These are phyloP conservation scores for Crithidia expoeki DNA, from an alignment of 208 protist genomes.

Conservation along the genomic window DNA sequence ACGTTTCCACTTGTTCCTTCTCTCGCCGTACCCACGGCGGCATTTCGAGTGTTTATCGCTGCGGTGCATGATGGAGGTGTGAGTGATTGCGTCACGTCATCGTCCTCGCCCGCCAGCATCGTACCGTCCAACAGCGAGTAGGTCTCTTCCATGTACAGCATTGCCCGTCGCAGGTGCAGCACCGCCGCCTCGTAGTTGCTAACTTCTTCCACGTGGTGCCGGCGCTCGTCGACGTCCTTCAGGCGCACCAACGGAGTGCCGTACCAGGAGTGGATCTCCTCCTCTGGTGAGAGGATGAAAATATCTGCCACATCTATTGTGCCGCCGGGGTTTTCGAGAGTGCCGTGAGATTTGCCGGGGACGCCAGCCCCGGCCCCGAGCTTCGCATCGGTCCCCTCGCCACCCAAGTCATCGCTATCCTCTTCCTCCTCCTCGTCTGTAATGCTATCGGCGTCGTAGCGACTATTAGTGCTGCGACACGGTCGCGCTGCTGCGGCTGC, in stretches of 20 bases:
- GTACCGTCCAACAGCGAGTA: slow-evolving; percentile 73
- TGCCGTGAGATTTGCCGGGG: slow-evolving; percentile 25
- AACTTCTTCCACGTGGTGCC: slow-evolving; percentile 41
- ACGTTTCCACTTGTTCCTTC: background rate
- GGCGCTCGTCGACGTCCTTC: slow-evolving; percentile 38
- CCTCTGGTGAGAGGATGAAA: slow-evolving; percentile 48
- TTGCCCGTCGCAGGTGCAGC: slow-evolving; percentile 75
- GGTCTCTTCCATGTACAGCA: slow-evolving; percentile 87
- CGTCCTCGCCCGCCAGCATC: slow-evolving; percentile 46
- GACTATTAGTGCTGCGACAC: background rate
- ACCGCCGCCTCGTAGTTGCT: slow-evolving; percentile 70
- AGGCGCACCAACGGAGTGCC: slow-evolving; percentile 70
- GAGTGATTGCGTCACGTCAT: background rate
- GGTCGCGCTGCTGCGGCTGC: background rate
- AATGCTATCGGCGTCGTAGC: background rate
- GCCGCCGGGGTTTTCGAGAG: slow-evolving; percentile 39
- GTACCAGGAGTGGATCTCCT: slow-evolving; percentile 79
- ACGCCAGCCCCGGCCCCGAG: background rate
- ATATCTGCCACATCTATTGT: slow-evolving; percentile 17
- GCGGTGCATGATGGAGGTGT: background rate
- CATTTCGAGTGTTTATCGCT: too few species aligned
- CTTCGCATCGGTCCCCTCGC: slow-evolving; percentile 2
- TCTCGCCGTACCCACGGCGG: background rate
- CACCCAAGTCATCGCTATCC: slow-evolving; percentile 11
- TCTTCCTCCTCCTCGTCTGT: slow-evolving; percentile 29